Conservation (phyloP, 1,139 yeast genomes). For the Blastobotrys illinoisensis region DNA sequence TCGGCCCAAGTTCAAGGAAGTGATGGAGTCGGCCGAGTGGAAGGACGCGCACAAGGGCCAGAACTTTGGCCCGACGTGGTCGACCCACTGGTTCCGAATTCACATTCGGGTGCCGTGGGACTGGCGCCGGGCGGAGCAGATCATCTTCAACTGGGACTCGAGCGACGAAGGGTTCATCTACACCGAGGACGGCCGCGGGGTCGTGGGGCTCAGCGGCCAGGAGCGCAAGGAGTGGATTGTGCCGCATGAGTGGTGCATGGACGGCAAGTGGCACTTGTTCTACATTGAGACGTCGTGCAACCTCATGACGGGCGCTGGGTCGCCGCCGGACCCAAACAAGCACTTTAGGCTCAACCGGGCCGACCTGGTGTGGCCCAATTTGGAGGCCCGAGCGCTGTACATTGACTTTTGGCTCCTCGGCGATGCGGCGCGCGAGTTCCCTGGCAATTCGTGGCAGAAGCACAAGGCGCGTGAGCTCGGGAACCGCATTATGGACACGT, state of each 20-base stretch:
- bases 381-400: constrained; percentile 69
- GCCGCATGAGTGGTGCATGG: constrained; percentile 50
- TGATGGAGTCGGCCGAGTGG: constrained; percentile 54
- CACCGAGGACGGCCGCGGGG: constrained; percentile 57
- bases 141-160: constrained; percentile 81
- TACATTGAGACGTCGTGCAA: constrained; percentile 90
- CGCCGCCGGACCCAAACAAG: constrained; percentile 64
- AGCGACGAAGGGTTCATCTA: constrained; percentile 82
- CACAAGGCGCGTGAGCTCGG: constrained; percentile 74
- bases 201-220: constrained; percentile 82
- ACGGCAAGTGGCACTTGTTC: constrained; percentile 45
- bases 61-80: constrained; percentile 93
- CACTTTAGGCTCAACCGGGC: constrained; percentile 63
- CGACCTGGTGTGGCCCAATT: constrained; percentile 75
- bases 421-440: constrained; percentile 86
- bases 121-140: constrained; percentile 39
- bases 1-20: constrained; percentile 73
- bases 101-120: constrained; percentile 54
- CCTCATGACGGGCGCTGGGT: constrained; percentile 85
- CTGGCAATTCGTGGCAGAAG: constrained; percentile 72
- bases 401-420: constrained; percentile 84
- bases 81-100: constrained; percentile 88
- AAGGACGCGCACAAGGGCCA: constrained; percentile 61
- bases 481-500: constrained; percentile 73
- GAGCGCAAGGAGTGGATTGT: constrained; percentile 75